These are phyloP conservation scores for Cyclotella distinguenda DNA, from an alignment of 108 stramenopile species.

Conservation along the genomic window DNA sequence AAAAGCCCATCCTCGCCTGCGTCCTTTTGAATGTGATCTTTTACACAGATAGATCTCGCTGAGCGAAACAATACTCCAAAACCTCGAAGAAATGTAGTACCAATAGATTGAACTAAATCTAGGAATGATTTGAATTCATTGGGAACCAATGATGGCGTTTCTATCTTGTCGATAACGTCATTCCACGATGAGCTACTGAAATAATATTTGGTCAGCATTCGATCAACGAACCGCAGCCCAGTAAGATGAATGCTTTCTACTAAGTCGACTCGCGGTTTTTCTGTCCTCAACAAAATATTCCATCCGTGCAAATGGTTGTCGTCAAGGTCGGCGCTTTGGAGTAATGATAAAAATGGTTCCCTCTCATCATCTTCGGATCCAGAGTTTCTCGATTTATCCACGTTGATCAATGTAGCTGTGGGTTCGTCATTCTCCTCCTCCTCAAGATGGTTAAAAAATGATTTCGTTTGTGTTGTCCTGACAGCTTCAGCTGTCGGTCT, in stretches of 20 bases:
- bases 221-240: neutral
- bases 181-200: neutral
- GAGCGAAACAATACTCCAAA: too few relatives aligned
- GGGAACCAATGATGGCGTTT: too few relatives aligned
- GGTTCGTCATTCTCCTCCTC: slow-evolving; percentile 7
- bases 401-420: slow-evolving; percentile 1
- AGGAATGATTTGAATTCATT: too few relatives aligned
- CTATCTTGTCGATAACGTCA: too few relatives aligned
- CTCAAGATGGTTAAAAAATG: slow-evolving; percentile 20
- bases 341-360: neutral
- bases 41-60: too few relatives aligned
- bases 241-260: neutral
- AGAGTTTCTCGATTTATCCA: neutral
- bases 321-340: slow-evolving; percentile 3
- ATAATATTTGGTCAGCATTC: neutral
- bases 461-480: slow-evolving; percentile 34
- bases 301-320: slow-evolving; percentile 7
- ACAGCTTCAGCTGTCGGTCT: slow-evolving; percentile 5
- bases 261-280: slow-evolving; percentile 4
- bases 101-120: too few relatives aligned
- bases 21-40: neutral
- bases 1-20: slow-evolving; percentile 7
- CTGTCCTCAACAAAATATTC: slow-evolving; percentile 6
- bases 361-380: neutral
- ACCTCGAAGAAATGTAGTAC: too few relatives aligned